phyloP scores from a whole-genome alignment of 1,139 yeast genomes.

The Kurtzmaniella quercitrusa region DNA sequence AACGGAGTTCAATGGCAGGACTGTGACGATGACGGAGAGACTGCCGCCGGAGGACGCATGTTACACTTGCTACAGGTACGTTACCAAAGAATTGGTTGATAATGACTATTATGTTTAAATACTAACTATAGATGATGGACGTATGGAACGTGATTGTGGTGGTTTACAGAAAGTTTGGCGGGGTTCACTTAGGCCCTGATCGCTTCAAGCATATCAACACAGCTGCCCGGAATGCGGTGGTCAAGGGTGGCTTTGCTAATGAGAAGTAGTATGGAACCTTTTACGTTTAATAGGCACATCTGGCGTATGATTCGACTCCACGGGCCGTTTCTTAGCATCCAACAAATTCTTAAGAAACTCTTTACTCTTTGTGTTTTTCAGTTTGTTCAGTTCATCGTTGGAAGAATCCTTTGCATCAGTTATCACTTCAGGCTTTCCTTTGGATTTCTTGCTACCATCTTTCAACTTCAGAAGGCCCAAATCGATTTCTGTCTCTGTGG shows the following conservation, averaged over 20 bases:
- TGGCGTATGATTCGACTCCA: conserved; percentile 6
- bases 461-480: conserved; percentile 14
- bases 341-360: conserved; percentile 25
- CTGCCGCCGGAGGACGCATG: conserved; percentile 92
- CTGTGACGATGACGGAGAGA: conserved; percentile 95
- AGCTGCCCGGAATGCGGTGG: conserved; percentile 79
- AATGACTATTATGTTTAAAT: conserved; percentile 4
- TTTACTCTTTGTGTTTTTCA: conserved; percentile 4
- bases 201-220: conserved; percentile 90
- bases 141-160: conserved; percentile 83
- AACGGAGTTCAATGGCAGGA: conserved; percentile 65
- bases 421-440: conserved; percentile 12
- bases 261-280: conserved; percentile 10
- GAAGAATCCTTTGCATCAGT: neutral
- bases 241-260: conserved; percentile 50
- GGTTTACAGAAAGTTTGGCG: conserved; percentile 93
- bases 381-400: neutral
- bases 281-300: conserved; percentile 4
- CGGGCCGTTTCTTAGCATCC: conserved; percentile 20
- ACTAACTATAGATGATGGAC: conserved; percentile 58
- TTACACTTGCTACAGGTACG: conserved; percentile 69
- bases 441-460: conserved; percentile 18
- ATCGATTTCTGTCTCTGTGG: conserved; percentile 4
- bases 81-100: conserved; percentile 7
- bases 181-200: conserved; percentile 87